Evolutionary conservation across 257 asterid genomes (phyloP).

Genomic region (Fraxinus cuspidata): DNA sequence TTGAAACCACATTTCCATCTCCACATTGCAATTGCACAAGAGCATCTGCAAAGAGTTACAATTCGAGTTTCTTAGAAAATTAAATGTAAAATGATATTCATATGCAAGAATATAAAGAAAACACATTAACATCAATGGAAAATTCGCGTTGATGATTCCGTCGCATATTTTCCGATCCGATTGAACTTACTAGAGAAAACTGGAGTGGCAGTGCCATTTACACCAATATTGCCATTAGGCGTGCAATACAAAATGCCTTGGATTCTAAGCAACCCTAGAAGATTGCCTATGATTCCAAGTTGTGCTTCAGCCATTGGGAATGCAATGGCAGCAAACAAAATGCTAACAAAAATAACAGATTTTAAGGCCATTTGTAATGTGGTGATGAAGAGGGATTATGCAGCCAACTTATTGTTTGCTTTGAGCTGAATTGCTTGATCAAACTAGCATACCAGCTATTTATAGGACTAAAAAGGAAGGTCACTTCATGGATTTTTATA

Average conservation of each 20-base stretch:
- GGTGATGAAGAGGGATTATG: neutral
- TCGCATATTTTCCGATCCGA: too few species aligned
- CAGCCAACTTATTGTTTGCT: neutral
- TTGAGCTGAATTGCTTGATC: neutral
- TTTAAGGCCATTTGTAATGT: conserved; percentile 31
- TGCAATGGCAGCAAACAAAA: conserved; percentile 32
- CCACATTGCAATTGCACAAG: conserved; percentile 49
- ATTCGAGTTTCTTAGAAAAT: neutral
- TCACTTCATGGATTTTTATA: neutral
- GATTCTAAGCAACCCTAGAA: conserved; percentile 30
- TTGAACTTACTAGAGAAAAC: conserved; percentile 47
- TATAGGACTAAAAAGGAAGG: neutral
- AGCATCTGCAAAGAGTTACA: conserved; percentile 39
- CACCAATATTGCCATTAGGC: conserved; percentile 46
- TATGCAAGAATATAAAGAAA: neutral
- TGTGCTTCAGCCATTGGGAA: conserved; percentile 41
- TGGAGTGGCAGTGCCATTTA: conserved; percentile 45
- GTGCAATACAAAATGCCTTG: conserved; percentile 44
- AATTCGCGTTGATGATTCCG: neutral
- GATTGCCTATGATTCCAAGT: conserved; percentile 27
- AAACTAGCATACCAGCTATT: neutral
- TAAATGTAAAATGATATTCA: neutral
- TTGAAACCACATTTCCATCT: conserved; percentile 38
- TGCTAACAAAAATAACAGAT: conserved; percentile 24
- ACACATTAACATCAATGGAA: neutral